A percentile compares a stretch with the other conserved stretches of the same genome.
Conservation (phyloP, 495 filamentous ascomycete species). For the Xylaria acuta region DNA sequence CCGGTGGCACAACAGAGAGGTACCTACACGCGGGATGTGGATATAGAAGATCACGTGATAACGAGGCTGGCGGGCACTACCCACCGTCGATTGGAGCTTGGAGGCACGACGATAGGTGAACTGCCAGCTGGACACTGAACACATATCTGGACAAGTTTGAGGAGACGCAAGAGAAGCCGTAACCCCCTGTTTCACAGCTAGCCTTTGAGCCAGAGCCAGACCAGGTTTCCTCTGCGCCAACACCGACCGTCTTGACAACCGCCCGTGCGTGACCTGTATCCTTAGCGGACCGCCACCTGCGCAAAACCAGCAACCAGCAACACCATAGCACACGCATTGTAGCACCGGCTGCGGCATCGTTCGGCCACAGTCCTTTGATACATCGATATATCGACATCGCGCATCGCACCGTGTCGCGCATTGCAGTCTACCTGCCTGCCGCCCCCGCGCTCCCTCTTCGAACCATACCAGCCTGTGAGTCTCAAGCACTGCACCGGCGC, state of each 20-base stretch:
- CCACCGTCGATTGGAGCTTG: not conserved
- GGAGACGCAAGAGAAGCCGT: not conserved
- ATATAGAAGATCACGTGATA: slow-evolving; percentile 4
- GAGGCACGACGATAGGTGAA: slow-evolving; percentile 11
- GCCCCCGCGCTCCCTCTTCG: not conserved
- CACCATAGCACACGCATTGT: not conserved
- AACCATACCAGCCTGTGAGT: slow-evolving; percentile 1
- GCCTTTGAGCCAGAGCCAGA: not conserved
- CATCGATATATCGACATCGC: not conserved
- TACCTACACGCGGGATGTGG: not conserved
- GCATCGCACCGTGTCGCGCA: not conserved
- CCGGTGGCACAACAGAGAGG: not conserved
- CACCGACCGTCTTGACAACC: not conserved
- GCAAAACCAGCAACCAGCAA: slow-evolving; percentile 4
- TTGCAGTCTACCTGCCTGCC: not conserved
- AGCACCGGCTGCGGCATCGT: not conserved
- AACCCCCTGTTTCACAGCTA: not conserved
- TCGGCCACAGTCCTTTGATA: not conserved
- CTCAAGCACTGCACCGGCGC: not conserved
- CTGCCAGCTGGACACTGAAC: slow-evolving; percentile 13
- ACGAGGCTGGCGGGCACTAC: slow-evolving; percentile 10
- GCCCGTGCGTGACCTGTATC: not conserved
- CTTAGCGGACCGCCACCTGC: slow-evolving; percentile 7
- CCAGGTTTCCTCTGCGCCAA: not conserved
- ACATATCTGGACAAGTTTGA: not conserved